phyloP scores from a whole-genome alignment of 768 basidiomycete species.

The Asterophora lycoperdoides region DNA sequence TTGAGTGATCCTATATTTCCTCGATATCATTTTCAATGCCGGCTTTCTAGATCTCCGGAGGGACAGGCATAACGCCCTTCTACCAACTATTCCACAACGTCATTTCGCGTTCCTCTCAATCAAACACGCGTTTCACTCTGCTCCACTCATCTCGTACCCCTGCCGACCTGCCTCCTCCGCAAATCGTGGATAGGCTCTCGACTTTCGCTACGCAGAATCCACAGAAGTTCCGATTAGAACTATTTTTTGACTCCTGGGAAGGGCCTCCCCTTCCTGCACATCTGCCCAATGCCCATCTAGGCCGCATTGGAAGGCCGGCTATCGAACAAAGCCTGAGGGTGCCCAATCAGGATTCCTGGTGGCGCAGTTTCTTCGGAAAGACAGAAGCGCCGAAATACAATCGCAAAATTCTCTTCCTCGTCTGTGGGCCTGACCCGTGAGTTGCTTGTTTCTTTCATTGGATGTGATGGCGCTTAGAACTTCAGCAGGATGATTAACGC shows the following conservation, averaged over 20 bases:
- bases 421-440: slow-evolving; percentile 84
- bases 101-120: slow-evolving; percentile 33
- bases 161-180: slow-evolving; percentile 65
- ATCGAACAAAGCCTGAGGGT: slow-evolving; percentile 41
- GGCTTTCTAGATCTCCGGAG: slow-evolving; percentile 70
- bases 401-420: slow-evolving; percentile 57
- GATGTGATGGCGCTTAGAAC: neutral
- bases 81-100: slow-evolving; percentile 65
- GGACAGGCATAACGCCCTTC: slow-evolving; percentile 85
- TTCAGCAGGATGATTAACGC: slow-evolving; percentile 63
- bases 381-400: slow-evolving; percentile 15
- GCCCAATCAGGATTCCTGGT: slow-evolving; percentile 28
- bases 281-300: slow-evolving; percentile 31
- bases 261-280: slow-evolving; percentile 19
- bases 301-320: slow-evolving; percentile 50
- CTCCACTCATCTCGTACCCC: slow-evolving; percentile 65
- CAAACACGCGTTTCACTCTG: slow-evolving; percentile 59
- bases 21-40: neutral
- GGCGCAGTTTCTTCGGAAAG: slow-evolving; percentile 28
- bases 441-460: slow-evolving; percentile 20
- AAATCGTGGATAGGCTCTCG: slow-evolving; percentile 50
- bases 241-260: slow-evolving; percentile 60
- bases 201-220: slow-evolving; percentile 47
- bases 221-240: slow-evolving; percentile 47
- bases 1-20: neutral